Base-by-base conservation (phyloP, 306 rosid genomes). In the Leucaena leucocephala region DNA sequence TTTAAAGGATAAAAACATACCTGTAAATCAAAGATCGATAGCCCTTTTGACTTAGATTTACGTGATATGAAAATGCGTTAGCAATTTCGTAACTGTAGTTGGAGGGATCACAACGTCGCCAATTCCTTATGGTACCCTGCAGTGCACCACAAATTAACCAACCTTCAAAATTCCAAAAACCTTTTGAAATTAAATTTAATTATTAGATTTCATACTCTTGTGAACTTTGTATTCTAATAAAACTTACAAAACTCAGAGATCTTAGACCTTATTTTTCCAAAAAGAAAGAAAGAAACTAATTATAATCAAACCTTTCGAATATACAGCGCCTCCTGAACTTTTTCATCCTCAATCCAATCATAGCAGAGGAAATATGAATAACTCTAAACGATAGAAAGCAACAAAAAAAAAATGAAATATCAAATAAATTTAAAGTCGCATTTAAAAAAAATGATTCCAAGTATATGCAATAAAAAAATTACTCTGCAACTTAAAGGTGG, bases 21-120 rank as follows among this genome's bases (percentile, higher is more conserved):
- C n/a, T 61, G 67, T 61, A 61, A 27, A 61, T 61, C 67, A 61
- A 61, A 33, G 67, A 61, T 1, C 67, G 40, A 61, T 10, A 61
- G 15, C 67, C 40, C 6, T 27, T 12, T 61, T 0, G 15, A 3
- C 67, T 33, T 61, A 61, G 38, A 61, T 33, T 61, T 5, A 13
- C n/a, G 13, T 61, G 67, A 33, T 61, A 61, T 61, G 38, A 9
- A 61, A 61, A 12, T 40, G n/a, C 2, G 5, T 0, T 33, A n/a
- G 2, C 2, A 40, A 33, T 61, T 3, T 33, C 67, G 36, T 11
- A 61, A 13, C 5, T 14, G 2, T 61, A 61, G 4, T 5, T 0
- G 4, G 0, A 12, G 13, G 39, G 7, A 13, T 61, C 1, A 33
- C 67, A 61, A 13, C 39, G 40, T 61, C 0, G 9, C 67, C 67